Base-by-base conservation (phyloP, 2,329 filamentous ascomycete genomes). In the Trichophyton simii region DNA sequence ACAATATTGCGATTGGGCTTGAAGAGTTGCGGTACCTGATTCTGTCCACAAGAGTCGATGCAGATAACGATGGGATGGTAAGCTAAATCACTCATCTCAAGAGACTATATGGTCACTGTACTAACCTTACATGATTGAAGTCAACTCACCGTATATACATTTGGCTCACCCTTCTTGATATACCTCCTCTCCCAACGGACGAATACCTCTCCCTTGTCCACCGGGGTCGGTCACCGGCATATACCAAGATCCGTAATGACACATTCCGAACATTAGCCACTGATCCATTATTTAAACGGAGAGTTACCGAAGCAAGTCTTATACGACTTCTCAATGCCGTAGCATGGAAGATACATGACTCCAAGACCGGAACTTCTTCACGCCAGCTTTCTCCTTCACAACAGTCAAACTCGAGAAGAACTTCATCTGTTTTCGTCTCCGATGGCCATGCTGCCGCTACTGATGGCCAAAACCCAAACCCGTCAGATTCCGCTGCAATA, bases 171-270 rank as follows among this genome's bases (percentile, higher is more conserved):
- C 83, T 99, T 11, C 87, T 99, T 68, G 89, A 96, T 71, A 87
- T 91, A 36, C 86, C 90, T 5, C 85, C 95, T 50, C 79, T 96
- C 65, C 82, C 86, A 52, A 96, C 94, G 62, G 89, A 96, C 68
- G 82, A 87, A 64, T 99, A 99, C 73, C 87, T 97, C 66, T 82
- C 84, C 62, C 87, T 97, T 52, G 87, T 99, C 66, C 91, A 95
- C 71, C 89, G 94, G 65, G 92, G 94, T 65, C 88, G 92, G 25
- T 97, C 92, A 2, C 91, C 92, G 0, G 91, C 91, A 54, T 96
- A 99, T 77, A 85, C 89, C 69, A 99, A 99, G 77, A 99, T 99
- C 71, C 89, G 91, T 72, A 96, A 99, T 75, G 94, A 99, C 74
- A 96, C 94, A 46, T 97, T 97, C 74, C 89, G 94, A 68, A 99